Evolutionary conservation across 495 filamentous ascomycete genomes (phyloP), one percentile per base, ranked within the genome.

Genomic region (Neurospora hispaniola): DNA sequence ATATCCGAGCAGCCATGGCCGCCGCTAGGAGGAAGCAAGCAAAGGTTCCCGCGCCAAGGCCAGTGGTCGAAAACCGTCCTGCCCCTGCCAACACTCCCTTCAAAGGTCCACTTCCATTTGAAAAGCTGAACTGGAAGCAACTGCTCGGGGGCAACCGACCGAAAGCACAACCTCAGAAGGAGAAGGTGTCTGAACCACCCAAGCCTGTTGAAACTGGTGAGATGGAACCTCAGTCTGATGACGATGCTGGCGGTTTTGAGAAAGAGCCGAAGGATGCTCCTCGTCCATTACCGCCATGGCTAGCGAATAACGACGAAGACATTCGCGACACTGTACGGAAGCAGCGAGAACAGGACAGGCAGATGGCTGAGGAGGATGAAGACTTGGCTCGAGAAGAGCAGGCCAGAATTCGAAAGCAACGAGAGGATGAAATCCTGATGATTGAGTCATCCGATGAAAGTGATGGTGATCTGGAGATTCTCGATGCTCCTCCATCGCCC

Each of bases 51-150:
- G 75, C 78, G 7, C 54, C 77, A 23, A 76, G 70, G 41, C 44
- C 76, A 9, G 70, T 69, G 4, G 71, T 76, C 16, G 78, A 81
- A 71, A 77, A 16, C 48, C 76, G 2, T 84, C 84, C 43, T 6
- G 70, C 71, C 39, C 71, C 71, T 48, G 82, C 83, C 42, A 83
- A 84, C 72, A 85, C 85, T 76, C 83, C 84, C 8, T 93, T 96
- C 78, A 87, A 87, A 76, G 95, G 95, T 0, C 93, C 94, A 2
- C 82, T 98, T 18, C 95, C 95, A 1, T 98, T 98, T 76, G 93
- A 97, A 79, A 92, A 91, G 66, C 84, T 99, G 2, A 88, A 93
- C 77, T 88, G 95, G 74, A 72, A 84, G 87, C 79, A 86, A 84
- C 23, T 84, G 90, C 18, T 86, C 89, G 70, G 82, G 16, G 54